Conservation (phyloP, 2,329 filamentous ascomycete species). For the Arachnomyces sp. region DNA sequence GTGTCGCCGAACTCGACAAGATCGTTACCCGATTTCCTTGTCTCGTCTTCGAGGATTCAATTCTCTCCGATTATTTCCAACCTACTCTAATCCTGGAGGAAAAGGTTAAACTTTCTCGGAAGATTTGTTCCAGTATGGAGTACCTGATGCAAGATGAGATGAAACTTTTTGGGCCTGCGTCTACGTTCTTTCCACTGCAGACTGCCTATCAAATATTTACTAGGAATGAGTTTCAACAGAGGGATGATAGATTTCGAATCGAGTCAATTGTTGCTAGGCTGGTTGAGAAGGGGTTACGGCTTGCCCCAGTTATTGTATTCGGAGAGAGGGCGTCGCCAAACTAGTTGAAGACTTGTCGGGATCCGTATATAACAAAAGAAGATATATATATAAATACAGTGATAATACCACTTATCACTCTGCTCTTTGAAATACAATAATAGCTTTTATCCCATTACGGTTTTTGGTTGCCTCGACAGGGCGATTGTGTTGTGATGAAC, state of each 20-base stretch:
- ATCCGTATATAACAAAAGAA: no score
- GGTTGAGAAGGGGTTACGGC: conserved; percentile 12
- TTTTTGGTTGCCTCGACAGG: no score
- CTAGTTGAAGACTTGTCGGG: no score
- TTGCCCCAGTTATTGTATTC: conserved; percentile 9
- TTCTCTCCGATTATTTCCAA: background rate
- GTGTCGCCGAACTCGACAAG: conserved; percentile 21
- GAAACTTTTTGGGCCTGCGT: conserved; percentile 33
- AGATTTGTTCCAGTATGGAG: conserved; percentile 28
- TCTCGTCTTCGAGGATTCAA: background rate
- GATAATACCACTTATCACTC: no score
- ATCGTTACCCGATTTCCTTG: conserved; percentile 7
- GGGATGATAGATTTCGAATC: conserved; percentile 1
- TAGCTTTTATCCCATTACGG: no score
- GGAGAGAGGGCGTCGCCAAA: no score
- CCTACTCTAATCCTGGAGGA: background rate
- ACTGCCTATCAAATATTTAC: conserved; percentile 10
- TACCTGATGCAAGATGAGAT: conserved; percentile 34
- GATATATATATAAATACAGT: no score
- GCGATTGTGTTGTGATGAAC: no score
- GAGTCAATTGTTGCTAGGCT: conserved; percentile 9
- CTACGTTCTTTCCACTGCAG: conserved; percentile 26
- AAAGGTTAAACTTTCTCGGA: conserved; percentile 13
- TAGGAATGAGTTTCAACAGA: background rate
- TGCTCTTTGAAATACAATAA: no score